Conservation (phyloP, 345 rosid genomes). For the Orychophragmus violaceus region DNA sequence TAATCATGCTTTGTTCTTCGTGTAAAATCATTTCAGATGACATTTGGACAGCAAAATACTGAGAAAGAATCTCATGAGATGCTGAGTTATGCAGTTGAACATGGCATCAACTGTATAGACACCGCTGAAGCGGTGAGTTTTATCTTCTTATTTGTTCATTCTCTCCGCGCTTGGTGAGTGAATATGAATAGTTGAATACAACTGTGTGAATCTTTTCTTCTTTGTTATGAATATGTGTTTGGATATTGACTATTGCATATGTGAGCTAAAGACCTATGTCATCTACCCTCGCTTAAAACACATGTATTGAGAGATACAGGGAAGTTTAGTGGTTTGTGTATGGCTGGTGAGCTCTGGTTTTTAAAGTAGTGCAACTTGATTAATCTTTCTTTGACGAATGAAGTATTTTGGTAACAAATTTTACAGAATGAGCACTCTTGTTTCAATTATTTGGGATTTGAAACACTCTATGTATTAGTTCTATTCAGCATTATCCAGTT, state of each 20-base stretch:
- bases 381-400: background rate
- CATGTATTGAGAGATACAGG: background rate
- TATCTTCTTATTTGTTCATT: background rate
- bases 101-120: conserved; percentile 69
- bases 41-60: conserved; percentile 82
- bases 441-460: background rate
- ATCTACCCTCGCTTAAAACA: background rate
- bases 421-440: background rate
- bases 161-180: background rate
- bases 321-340: background rate
- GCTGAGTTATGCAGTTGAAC: conserved; percentile 61
- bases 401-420: background rate
- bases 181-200: background rate
- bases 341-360: background rate
- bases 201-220: background rate
- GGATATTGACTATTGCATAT: too few species aligned
- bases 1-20: background rate
- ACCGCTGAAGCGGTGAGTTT: conserved; percentile 76
- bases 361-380: background rate
- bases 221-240: background rate
- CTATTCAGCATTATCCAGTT: background rate
- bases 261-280: background rate
- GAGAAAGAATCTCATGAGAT: conserved; percentile 86
- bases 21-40: conserved; percentile 52
- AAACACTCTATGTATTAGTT: background rate